Conservation (phyloP, 371 early-diverging fungal species). For the Mucor lusitanicus region DNA sequence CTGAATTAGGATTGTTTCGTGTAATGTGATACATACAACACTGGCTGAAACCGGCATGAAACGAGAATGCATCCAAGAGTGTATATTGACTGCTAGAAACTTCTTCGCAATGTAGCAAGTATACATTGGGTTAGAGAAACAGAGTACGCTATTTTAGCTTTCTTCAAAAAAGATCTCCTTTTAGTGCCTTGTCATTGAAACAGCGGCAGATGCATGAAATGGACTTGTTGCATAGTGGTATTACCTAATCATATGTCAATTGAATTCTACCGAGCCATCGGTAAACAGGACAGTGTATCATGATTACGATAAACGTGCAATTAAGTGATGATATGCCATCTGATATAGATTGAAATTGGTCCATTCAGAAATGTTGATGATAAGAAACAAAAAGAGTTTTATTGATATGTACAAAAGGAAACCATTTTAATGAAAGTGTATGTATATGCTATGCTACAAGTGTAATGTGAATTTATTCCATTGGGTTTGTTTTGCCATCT, state of each 20-base stretch:
- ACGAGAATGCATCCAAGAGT: neutral
- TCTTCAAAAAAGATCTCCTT: too few relatives aligned
- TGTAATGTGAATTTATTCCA: conserved; percentile 20
- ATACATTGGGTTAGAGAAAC: too few relatives aligned
- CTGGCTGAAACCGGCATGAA: neutral
- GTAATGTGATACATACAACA: neutral
- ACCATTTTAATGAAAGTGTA: neutral
- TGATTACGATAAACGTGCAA: neutral
- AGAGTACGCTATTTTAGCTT: too few relatives aligned
- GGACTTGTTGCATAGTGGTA: too few relatives aligned
- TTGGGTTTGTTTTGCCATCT: conserved; percentile 46
- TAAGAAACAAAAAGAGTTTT: neutral
- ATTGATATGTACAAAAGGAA: neutral
- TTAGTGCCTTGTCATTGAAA: too few relatives aligned
- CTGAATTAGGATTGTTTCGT: neutral
- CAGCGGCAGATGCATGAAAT: too few relatives aligned
- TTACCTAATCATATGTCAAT: neutral
- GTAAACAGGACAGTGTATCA: neutral
- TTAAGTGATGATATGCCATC: neutral
- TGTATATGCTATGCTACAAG: neutral
- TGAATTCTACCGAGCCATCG: neutral
- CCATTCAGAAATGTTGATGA: neutral
- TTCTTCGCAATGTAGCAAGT: too few relatives aligned
- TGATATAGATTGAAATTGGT: neutral
- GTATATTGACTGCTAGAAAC: too few relatives aligned